Percentiles rank a stretch among this genome's conserved stretches.
These are phyloP conservation scores for Diaporthe batatas DNA, from an alignment of 2,329 filamentous ascomycete species.

Conservation along the genomic window DNA sequence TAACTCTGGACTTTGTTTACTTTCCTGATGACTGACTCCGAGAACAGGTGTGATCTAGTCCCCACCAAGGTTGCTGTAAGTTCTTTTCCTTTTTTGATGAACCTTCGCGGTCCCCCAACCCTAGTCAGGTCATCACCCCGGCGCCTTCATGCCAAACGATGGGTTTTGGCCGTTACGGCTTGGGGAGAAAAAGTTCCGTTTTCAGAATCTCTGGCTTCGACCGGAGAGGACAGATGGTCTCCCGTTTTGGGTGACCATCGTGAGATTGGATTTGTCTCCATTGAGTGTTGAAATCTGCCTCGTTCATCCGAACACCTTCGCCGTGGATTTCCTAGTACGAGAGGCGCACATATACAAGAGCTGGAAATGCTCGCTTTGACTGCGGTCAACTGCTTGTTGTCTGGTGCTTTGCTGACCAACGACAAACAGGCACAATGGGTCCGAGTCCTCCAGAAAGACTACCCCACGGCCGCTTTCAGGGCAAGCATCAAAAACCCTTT, in stretches of 20 bases:
- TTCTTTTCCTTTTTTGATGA: slow-evolving; percentile 51
- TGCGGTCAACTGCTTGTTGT: slow-evolving; percentile 44
- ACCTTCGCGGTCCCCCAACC: slow-evolving; percentile 67
- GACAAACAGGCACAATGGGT: slow-evolving; percentile 88
- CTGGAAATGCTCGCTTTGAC: slow-evolving; percentile 38
- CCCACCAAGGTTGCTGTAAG: slow-evolving; percentile 96
- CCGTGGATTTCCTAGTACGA: slow-evolving; percentile 96
- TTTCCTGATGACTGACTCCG: no score
- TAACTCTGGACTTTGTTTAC: no score
- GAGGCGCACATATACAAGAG: slow-evolving; percentile 77
- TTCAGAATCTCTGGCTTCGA: slow-evolving; percentile 77
- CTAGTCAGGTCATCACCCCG: slow-evolving; percentile 86
- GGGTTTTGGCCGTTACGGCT: slow-evolving; percentile 98
- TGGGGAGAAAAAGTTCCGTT: slow-evolving; percentile 90
- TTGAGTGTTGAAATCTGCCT: slow-evolving; percentile 97
- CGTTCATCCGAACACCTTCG: slow-evolving; percentile 68
- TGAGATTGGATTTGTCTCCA: slow-evolving; percentile 83
- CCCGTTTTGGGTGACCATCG: slow-evolving; percentile 90
- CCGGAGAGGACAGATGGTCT: slow-evolving; percentile 75
- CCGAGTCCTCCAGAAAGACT: slow-evolving; percentile 86
- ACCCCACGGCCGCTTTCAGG: slow-evolving; percentile 95
- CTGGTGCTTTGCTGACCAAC: slow-evolving; percentile 40
- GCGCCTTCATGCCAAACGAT: slow-evolving; percentile 69
- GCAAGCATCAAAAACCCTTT: slow-evolving; percentile 96
- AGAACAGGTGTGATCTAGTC: slow-evolving; percentile 78